A percentile compares a stretch with the other conserved stretches of the same genome.
Evolutionary conservation across 1,284 basidiomycete species (phyloP).

Genomic region (Trametes versicolor): DNA sequence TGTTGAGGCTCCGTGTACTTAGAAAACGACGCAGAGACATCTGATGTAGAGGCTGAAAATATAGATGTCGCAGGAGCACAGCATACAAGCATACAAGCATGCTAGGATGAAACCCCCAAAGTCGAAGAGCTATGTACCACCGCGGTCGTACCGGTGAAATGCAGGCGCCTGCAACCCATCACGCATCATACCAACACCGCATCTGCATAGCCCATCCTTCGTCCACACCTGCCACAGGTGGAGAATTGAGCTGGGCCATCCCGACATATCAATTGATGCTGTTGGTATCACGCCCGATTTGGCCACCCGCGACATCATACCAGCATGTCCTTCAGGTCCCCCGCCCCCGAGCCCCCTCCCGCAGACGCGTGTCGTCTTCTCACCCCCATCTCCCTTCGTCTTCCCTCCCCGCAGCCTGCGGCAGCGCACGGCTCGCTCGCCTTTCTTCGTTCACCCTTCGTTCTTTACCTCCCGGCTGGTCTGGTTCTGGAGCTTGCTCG

Average conservation of each 20-base stretch:
- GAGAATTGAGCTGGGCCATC: conserved; percentile 16
- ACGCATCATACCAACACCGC: conserved; percentile 13
- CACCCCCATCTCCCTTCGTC: conserved; percentile 17
- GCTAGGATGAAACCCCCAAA: not conserved
- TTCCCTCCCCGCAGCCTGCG: conserved; percentile 23
- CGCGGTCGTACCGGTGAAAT: not conserved
- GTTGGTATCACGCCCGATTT: conserved; percentile 14
- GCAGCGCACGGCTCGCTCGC: conserved; percentile 29
- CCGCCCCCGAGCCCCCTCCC: conserved; percentile 1
- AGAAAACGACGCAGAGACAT: not conserved
- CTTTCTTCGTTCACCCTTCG: conserved; percentile 3
- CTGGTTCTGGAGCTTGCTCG: conserved; percentile 36
- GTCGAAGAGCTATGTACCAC: not conserved
- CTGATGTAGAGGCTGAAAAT: not conserved
- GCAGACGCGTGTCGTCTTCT: conserved; percentile 21
- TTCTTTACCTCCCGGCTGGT: conserved; percentile 30
- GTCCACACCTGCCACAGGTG: conserved; percentile 1
- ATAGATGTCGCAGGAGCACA: not conserved
- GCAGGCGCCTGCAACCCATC: conserved; percentile 3
- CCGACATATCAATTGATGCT: conserved; percentile 24
- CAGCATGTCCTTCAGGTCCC: conserved; percentile 16
- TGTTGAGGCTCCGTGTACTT: not conserved
- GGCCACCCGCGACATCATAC: conserved; percentile 8
- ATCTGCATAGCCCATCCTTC: conserved; percentile 9
- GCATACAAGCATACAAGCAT: not conserved